Evolutionary conservation across 768 basidiomycete genomes (phyloP).

Genomic region (Psilocybe sp.): DNA sequence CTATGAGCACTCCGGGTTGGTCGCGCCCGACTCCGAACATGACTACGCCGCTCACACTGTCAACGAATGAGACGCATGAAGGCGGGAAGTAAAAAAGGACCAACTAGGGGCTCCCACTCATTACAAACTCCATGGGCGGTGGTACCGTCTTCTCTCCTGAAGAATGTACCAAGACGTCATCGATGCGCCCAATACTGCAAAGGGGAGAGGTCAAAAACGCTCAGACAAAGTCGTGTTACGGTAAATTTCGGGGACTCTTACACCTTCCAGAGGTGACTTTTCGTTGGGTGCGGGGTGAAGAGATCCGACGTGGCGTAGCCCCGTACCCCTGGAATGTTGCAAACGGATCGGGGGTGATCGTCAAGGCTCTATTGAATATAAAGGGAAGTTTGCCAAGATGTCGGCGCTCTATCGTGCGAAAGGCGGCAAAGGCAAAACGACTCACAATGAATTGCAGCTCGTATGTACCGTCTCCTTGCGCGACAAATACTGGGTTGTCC

Average conservation of each 20-base stretch:
- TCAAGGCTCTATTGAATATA: slow-evolving; percentile 21
- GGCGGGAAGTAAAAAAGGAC: neutral
- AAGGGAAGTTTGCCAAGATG: no score
- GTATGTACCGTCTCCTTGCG: slow-evolving; percentile 33
- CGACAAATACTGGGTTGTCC: slow-evolving; percentile 27
- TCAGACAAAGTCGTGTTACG: neutral
- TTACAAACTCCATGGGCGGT: slow-evolving; percentile 24
- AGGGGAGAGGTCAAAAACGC: neutral
- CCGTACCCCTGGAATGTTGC: slow-evolving; percentile 31
- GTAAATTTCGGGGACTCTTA: slow-evolving; percentile 14
- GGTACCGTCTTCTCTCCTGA: slow-evolving; percentile 16
- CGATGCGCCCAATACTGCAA: slow-evolving; percentile 35
- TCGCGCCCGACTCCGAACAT: slow-evolving; percentile 38
- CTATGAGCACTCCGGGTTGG: slow-evolving; percentile 29
- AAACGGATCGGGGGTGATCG: slow-evolving; percentile 29
- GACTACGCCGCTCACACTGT: slow-evolving; percentile 27
- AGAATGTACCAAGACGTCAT: slow-evolving; percentile 22
- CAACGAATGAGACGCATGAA: neutral
- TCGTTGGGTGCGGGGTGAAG: slow-evolving; percentile 40
- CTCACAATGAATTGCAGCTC: slow-evolving; percentile 37
- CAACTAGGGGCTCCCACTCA: slow-evolving; percentile 19
- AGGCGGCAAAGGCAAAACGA: slow-evolving; percentile 8
- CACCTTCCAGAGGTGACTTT: slow-evolving; percentile 40
- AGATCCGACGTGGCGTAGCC: slow-evolving; percentile 45
- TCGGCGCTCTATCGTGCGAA: slow-evolving; percentile 18